Evolutionary conservation across 2,329 filamentous ascomycete species (phyloP), one percentile per base, ranked within the genome.

Genomic region (Fusarium ramigenum): DNA sequence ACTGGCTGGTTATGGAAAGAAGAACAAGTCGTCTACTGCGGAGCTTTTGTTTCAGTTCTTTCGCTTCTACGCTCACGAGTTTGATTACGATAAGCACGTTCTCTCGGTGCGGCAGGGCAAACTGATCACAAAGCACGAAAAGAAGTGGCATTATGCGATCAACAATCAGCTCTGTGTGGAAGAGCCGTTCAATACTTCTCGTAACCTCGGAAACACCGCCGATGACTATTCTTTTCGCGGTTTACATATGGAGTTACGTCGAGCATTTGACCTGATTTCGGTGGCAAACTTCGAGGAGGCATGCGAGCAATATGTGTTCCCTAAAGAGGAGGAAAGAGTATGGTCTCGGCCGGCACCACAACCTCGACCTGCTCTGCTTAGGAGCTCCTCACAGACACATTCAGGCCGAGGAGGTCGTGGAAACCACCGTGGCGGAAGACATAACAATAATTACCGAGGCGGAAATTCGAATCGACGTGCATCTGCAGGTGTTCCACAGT

Each of bases 41-140:
- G 90, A 95, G 70, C 87, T 99, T n/a, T 85, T 99, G 4, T 99
- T 98, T 77, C 90, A 95, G 46, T 99, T 99, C 83, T 99, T 98
- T 83, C 92, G 94, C 49, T 95, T 96, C 78, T 99, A 98, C 79
- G 96, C 93, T 4, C 92, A 98, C 82, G 95, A 98, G 81, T 91
- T 98, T 70, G 92, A 98, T 79, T 98, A 96, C 79, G 93, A 95
- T 75, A 93, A 92, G 69, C 87, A 90, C 71, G 95, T 94, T 15
- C 86, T 98, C 43, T 98, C 96, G 2, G 92, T 99, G 56, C 91
- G 95, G 28, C 88, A 93, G 76, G 96, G 96, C 16, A 92, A 89
- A 77, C 84, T 95, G 63, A 84, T 97, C 63, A 91, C 92, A 14
- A 96, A 97, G 81, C 88, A 90, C 70, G 94, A 94, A 64, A 98